Evolutionary conservation across 257 asterid species (phyloP).

Genomic region (Gentiana straminea): DNA sequence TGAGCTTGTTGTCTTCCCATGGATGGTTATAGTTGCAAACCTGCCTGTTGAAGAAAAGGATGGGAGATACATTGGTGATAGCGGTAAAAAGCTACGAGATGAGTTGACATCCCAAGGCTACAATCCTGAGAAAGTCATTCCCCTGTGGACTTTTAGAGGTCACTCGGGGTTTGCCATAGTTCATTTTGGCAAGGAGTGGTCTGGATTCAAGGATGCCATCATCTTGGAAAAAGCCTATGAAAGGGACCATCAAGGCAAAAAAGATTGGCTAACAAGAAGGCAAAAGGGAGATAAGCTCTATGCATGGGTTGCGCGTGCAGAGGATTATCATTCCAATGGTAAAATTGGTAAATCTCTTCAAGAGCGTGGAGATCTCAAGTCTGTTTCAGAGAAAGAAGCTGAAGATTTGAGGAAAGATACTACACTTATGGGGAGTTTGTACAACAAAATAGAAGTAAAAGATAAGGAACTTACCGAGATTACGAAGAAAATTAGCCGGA

Average conservation of each 20-base stretch:
- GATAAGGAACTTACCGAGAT: slow-evolving; percentile 46
- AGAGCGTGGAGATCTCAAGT: slow-evolving; percentile 69
- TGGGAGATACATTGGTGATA: slow-evolving; percentile 54
- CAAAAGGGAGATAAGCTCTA: slow-evolving; percentile 39
- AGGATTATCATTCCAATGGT: slow-evolving; percentile 36
- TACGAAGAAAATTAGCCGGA: slow-evolving; percentile 44
- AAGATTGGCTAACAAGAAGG: slow-evolving; percentile 39
- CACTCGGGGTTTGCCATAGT: slow-evolving; percentile 72
- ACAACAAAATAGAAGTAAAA: slow-evolving; percentile 36
- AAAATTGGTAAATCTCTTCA: slow-evolving; percentile 55
- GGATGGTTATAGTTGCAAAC: slow-evolving; percentile 76
- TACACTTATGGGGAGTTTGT: slow-evolving; percentile 37
- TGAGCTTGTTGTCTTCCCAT: slow-evolving; percentile 75
- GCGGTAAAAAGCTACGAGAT: slow-evolving; percentile 54
- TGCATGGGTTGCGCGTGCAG: slow-evolving; percentile 85
- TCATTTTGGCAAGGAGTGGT: slow-evolving; percentile 63
- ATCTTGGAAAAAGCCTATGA: slow-evolving; percentile 71
- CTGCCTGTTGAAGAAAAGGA: slow-evolving; percentile 37
- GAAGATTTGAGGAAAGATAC: slow-evolving; percentile 43
- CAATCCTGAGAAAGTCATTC: slow-evolving; percentile 56
- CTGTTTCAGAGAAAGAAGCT: slow-evolving; percentile 46
- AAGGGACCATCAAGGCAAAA: slow-evolving; percentile 51
- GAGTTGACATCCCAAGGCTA: slow-evolving; percentile 49
- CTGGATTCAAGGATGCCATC: slow-evolving; percentile 66
- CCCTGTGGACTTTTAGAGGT: slow-evolving; percentile 53